These are phyloP conservation scores for Chytriomyces confervae DNA, from an alignment of 192 early-diverging fungal genomes.

Conservation along the genomic window DNA sequence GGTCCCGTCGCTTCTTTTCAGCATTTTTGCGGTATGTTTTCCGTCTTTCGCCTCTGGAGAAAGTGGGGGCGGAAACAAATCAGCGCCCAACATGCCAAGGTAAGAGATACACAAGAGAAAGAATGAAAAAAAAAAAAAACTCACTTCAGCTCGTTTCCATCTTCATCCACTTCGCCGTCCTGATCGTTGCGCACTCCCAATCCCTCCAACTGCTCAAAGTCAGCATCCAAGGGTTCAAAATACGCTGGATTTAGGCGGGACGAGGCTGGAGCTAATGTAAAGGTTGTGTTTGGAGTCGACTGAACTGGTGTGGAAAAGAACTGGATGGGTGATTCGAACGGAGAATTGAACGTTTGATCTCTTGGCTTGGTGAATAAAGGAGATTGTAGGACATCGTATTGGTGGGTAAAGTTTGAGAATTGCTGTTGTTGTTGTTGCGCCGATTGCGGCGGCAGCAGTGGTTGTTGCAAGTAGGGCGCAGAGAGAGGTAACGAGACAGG, in stretches of 20 bases:
- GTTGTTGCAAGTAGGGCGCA: background rate
- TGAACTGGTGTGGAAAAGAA: background rate
- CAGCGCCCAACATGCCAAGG: background rate
- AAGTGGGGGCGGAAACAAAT: background rate
- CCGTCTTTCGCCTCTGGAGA: background rate
- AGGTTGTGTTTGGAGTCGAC: background rate
- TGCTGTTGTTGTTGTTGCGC: background rate
- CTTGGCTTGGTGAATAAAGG: background rate
- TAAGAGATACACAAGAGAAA: background rate
- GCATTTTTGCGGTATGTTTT: slow-evolving; percentile 7
- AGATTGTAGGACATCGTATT: background rate
- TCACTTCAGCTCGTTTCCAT: background rate
- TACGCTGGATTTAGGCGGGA: background rate
- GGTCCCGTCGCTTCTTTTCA: slow-evolving; percentile 18
- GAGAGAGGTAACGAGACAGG: background rate
- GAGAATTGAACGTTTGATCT: background rate
- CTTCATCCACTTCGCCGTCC: background rate
- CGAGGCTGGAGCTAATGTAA: background rate
- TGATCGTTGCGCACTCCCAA: background rate
- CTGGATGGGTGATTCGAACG: background rate
- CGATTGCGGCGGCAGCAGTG: background rate
- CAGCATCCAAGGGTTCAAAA: background rate
- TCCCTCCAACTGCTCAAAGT: background rate
- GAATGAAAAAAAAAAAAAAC: background rate
- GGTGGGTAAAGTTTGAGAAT: too few species aligned